Evolutionary conservation across 2,329 filamentous ascomycete species (phyloP).

Genomic region (Trichoderma aggressivum): DNA sequence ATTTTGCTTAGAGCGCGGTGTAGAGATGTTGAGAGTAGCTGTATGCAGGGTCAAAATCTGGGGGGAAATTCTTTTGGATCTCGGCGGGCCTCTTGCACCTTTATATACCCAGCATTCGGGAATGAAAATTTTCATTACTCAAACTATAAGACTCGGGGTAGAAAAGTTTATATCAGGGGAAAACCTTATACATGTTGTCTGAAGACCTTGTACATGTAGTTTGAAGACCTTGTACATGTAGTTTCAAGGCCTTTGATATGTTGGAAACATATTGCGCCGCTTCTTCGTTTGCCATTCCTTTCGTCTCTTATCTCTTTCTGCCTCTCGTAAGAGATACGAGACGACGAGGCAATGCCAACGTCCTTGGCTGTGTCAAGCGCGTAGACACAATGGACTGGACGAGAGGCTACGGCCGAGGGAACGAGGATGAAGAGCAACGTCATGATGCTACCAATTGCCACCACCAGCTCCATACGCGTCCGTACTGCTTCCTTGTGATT

Average conservation of each 20-base stretch:
- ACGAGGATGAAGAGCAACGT: too few relatives aligned
- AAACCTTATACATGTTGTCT: too few relatives aligned
- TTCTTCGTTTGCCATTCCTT: too few relatives aligned
- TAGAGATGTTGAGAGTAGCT: background rate
- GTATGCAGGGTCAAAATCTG: background rate
- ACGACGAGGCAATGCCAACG: background rate
- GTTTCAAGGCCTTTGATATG: background rate
- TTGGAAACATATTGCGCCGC: too few relatives aligned
- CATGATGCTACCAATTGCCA: too few relatives aligned
- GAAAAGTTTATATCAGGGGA: background rate
- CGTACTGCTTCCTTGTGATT: too few relatives aligned
- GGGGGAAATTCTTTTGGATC: background rate
- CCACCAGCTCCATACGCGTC: too few relatives aligned
- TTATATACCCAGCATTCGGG: background rate
- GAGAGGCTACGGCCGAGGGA: too few relatives aligned
- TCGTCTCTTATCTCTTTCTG: background rate
- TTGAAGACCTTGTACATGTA: background rate
- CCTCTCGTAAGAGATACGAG: background rate
- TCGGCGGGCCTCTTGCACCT: background rate
- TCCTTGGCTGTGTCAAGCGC: background rate
- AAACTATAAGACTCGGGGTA: background rate
- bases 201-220: too few relatives aligned
- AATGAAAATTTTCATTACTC: background rate
- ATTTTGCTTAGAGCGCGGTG: too few relatives aligned
- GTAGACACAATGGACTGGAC: background rate